Percentiles rank a stretch among this genome's conserved stretches.
These are phyloP conservation scores for Fusarium sp. DNA, from an alignment of 2,329 filamentous ascomycete genomes.

Conservation along the genomic window DNA sequence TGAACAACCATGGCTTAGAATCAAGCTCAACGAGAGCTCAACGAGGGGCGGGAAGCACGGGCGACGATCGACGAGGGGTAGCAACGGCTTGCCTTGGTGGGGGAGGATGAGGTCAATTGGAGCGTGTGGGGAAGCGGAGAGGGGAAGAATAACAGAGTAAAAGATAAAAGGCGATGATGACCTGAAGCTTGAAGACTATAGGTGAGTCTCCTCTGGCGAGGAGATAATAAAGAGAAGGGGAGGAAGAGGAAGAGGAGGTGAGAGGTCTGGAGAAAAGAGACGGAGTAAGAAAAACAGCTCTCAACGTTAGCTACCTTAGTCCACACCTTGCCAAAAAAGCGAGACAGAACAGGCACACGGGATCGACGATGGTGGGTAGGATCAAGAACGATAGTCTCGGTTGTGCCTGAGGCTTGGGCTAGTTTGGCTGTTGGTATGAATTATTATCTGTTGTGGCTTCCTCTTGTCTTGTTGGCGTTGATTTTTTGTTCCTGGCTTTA, in stretches of 20 bases:
- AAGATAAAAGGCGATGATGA: constrained; percentile 10
- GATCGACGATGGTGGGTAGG: constrained; percentile 46
- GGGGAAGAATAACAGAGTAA: constrained; percentile 16
- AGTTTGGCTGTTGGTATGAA: constrained; percentile 8
- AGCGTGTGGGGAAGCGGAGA: constrained; percentile 38
- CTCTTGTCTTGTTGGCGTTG: background rate
- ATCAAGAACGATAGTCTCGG: constrained; percentile 40
- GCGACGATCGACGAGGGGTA: constrained; percentile 43
- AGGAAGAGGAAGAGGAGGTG: constrained; percentile 17
- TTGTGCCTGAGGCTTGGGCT: constrained; percentile 43
- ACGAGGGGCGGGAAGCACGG: constrained; percentile 36
- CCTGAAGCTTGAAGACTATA: constrained; percentile 11
- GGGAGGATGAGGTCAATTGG: constrained; percentile 36
- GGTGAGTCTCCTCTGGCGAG: constrained; percentile 26
- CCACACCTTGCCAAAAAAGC: constrained; percentile 18
- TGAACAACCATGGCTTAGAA: constrained; percentile 81
- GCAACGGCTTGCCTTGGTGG: constrained; percentile 32
- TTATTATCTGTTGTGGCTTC: constrained; percentile 28
- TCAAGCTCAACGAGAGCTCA: constrained; percentile 21
- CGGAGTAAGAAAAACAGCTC: constrained; percentile 29
- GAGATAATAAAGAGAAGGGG: constrained; percentile 7
- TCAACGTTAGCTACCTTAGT: constrained; percentile 11
- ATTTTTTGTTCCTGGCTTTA: constrained; percentile 27
- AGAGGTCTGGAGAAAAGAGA: constrained; percentile 16
- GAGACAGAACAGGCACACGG: constrained; percentile 35